phyloP scores from a whole-genome alignment of 169 alveolate genomes.

The Plasmodium yoelii region DNA sequence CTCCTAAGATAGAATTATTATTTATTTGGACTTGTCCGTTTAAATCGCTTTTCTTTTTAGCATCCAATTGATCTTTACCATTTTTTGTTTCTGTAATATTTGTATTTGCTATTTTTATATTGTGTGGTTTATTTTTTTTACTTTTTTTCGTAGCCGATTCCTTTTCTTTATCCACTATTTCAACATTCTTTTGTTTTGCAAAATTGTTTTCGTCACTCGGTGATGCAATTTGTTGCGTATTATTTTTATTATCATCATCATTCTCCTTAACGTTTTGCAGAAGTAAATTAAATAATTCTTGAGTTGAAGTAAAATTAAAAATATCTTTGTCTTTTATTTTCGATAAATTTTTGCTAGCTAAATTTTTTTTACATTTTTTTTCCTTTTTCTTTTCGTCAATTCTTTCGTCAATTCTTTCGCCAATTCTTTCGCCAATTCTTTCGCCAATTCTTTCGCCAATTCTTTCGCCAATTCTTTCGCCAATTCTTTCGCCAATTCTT shows the following conservation, averaged over 20 bases:
- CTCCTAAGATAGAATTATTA: background rate
- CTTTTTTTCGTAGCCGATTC: background rate
- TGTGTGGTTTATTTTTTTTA: background rate
- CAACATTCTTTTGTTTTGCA: background rate
- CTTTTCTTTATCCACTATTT: background rate
- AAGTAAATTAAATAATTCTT: slow-evolving; percentile 49
- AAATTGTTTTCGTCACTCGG: background rate
- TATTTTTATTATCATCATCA: background rate
- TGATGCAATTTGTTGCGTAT: background rate
- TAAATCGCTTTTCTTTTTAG: background rate
- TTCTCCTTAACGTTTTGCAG: slow-evolving; percentile 53
- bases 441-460: background rate
- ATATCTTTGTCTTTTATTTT: slow-evolving; percentile 36
- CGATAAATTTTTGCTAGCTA: background rate
- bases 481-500: background rate
- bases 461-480: background rate
- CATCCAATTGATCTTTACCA: background rate
- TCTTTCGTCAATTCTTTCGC: background rate
- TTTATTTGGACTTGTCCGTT: background rate
- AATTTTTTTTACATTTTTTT: slow-evolving; percentile 9
- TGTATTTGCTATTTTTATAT: background rate
- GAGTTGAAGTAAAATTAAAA: slow-evolving; percentile 61
- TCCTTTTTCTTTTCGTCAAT: slow-evolving; percentile 4
- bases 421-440: background rate
- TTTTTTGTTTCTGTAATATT: background rate